Evolutionary conservation across 2,329 filamentous ascomycete genomes (phyloP), one percentile per base, ranked within the genome.

Genomic region (Dendryphion nanum): DNA sequence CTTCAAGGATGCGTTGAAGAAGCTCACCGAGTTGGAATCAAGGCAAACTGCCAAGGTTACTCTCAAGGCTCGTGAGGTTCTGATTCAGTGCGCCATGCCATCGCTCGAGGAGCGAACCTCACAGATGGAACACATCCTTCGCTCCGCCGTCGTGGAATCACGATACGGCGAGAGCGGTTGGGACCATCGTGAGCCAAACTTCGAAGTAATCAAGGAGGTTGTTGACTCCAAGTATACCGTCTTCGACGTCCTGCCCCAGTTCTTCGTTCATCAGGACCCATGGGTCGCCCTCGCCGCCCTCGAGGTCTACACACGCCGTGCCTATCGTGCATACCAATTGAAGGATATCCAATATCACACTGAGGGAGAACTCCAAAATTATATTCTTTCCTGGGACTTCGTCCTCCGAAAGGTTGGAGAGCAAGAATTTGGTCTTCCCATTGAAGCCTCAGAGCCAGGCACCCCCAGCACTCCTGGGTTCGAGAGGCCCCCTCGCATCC

Each of bases 161-260:
- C 84, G 87, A 53, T 98, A 98, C 60, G 93, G 93, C 42, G 93
- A 98, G 77, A 90, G 88, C 44, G 90, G 91, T 35, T 95, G 88
- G 86, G 91, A 96, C 48, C 93, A 98, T 72, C 80, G 93, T 51
- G 87, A 96, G 69, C 93, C 93, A 33, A 88, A 85, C 69, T 74
- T 95, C 37, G 86, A 94, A 16, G 76, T 95, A 48, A 85, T 98
- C 71, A 95, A 95, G 76, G 93, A 98, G 68, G 90, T 98, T 20
- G 89, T 98, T 36, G 93, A 98, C 69, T 97, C 93, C 38, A 95
- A 95, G 73, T 97, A 94, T 74, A 97, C 91, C 29, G 93, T 98
- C 48, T 95, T 96, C 55, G 93, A 98, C 62, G 93, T 98, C 14
- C 71, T 98, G 50, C 86, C 91, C 6, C 83, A 89, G 41, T 98